Percentiles rank a stretch among this genome's conserved stretches.
phyloP scores from a whole-genome alignment of 2,329 filamentous ascomycete species.

The Alternaria arbusti region DNA sequence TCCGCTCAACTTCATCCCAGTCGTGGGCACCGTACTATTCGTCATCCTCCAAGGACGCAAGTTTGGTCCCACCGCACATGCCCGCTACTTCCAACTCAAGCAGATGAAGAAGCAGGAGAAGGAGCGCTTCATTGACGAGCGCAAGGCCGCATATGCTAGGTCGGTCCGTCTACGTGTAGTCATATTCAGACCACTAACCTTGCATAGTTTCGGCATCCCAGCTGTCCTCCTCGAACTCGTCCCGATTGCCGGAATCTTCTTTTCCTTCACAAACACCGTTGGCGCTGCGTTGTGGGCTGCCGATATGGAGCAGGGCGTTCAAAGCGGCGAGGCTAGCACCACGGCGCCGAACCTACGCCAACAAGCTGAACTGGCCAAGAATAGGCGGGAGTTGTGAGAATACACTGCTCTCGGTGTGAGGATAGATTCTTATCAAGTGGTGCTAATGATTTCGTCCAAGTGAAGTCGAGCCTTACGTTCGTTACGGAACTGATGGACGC shows the following conservation, averaged over 20 bases:
- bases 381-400: conserved; percentile 43
- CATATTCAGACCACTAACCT: conserved; percentile 3
- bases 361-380: conserved; percentile 43
- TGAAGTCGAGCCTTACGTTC: conserved; percentile 11
- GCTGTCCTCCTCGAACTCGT: conserved; percentile 85
- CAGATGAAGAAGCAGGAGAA: conserved; percentile 72
- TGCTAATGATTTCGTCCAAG: conserved; percentile 17
- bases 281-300: conserved; percentile 95
- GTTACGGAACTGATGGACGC: conserved; percentile 14
- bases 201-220: conserved; percentile 68
- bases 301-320: conserved; percentile 68
- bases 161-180: conserved; percentile 42
- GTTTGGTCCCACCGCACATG: conserved; percentile 61
- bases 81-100: conserved; percentile 90
- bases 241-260: conserved; percentile 80
- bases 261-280: conserved; percentile 89
- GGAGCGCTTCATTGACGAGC: conserved; percentile 71
- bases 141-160: conserved; percentile 81
- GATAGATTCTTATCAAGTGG: background rate
- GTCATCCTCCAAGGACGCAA: conserved; percentile 70
- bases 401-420: background rate
- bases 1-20: conserved; percentile 90
- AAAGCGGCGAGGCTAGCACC: conserved; percentile 25
- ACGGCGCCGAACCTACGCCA: conserved; percentile 46
- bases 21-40: conserved; percentile 84